Base-by-base conservation (phyloP, 2,329 filamentous ascomycete genomes). In the Alternaria brassicae region DNA sequence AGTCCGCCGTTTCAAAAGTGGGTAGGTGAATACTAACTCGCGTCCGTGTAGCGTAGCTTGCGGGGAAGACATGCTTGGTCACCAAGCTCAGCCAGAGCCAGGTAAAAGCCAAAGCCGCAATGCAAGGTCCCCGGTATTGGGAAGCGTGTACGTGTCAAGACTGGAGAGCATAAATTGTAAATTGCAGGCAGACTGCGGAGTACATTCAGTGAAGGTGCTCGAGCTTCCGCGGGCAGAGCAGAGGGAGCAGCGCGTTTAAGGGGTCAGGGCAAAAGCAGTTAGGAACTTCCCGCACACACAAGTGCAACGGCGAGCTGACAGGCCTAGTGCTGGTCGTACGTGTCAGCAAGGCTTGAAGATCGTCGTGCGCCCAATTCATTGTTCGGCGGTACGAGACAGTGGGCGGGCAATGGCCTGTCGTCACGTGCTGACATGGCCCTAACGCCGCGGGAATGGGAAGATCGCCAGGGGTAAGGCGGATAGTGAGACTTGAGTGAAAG, bases 51-150 rank as follows among this genome's bases (percentile, higher is more conserved):
- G 60, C 54, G 63, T 58, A 55, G 67, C 64, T 63, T 71, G 71
- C 65, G 71, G 69, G 67, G 70, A 67, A 63, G 56, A 59, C 72
- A 73, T 73, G 66, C 30, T 56, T 60, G 54, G 56, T 53, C 55
- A 55, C 39, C 53, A 52, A 56, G 56, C 64, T 60, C 34, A 55
- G 36, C 44, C 30, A 49, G 42, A 36, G 44, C 21, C 50, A 55
- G 27, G 56, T 49, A 32, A 37, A 42, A 10, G 51, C 41, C 48
- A 54, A 48, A 52, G 54, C 40, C 49, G 51, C 49, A 58, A 45
- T 40, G 48, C 36, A 58, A 39, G 47, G 13, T 42, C 34, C 49
- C 55, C 40, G 55, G 49, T 51, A 19, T n/a, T 40, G 28, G 53
- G 53, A 27, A 21, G 44, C 45, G 45, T 28, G 45, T 42, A 28